A percentile compares a stretch with the other conserved stretches of the same genome.
Evolutionary conservation across 495 filamentous ascomycete species (phyloP).

Genomic region (Neurospora pannonica): DNA sequence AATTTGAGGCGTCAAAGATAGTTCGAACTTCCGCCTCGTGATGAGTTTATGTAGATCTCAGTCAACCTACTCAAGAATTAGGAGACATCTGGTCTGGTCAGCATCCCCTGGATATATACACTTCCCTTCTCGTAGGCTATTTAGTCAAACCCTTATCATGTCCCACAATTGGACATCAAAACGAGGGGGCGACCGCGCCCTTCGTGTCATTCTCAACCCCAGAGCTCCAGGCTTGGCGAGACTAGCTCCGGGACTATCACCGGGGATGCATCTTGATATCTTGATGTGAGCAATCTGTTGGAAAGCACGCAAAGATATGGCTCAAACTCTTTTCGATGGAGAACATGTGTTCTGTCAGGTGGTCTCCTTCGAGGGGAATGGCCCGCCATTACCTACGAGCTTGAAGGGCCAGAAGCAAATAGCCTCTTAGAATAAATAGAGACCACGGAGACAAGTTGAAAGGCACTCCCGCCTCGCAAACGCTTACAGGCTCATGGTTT

Average conservation of each 20-base stretch:
- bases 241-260: neutral
- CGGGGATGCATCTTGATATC: neutral
- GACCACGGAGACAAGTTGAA: neutral
- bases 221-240: neutral
- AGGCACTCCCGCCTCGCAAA: neutral
- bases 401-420: neutral
- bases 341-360: too few species aligned
- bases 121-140: neutral
- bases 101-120: neutral
- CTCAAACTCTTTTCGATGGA: too few species aligned
- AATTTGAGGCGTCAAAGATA: neutral
- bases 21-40: neutral
- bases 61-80: neutral
- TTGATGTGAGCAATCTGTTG: neutral
- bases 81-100: neutral
- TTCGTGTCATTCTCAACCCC: neutral
- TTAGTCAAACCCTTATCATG: neutral
- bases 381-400: neutral
- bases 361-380: neutral
- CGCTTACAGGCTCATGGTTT: neutral
- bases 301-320: neutral
- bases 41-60: neutral
- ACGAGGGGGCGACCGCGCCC: neutral
- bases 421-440: neutral
- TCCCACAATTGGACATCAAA: neutral